Evolutionary conservation across 495 filamentous ascomycete genomes (phyloP).

Genomic region (Hamigera avellanea): DNA sequence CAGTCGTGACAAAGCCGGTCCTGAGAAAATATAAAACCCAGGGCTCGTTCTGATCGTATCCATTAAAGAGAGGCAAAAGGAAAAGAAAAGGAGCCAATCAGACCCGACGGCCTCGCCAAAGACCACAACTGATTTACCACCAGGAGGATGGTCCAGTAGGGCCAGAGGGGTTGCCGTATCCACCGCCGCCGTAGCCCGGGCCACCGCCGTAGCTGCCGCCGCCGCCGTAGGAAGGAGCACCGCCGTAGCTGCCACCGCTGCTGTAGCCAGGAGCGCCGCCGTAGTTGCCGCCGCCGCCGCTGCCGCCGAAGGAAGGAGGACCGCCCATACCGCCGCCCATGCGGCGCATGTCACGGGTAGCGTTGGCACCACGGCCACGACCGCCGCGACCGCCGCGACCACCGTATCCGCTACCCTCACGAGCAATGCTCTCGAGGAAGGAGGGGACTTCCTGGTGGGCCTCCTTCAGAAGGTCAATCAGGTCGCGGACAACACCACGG

Average conservation of each 20-base stretch:
- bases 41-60: constrained; percentile 38
- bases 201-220: constrained; percentile 20
- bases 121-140: constrained; percentile 68
- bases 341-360: constrained; percentile 86
- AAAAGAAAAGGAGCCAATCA: constrained; percentile 34
- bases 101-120: constrained; percentile 35
- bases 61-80: constrained; percentile 25
- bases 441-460: constrained; percentile 90
- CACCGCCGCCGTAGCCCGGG: constrained; percentile 33
- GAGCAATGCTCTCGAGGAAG: constrained; percentile 93
- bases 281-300: constrained; percentile 44
- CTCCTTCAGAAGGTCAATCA: constrained; percentile 93
- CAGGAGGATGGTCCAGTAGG: constrained; percentile 75
- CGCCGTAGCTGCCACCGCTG: constrained; percentile 38
- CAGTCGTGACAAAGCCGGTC: constrained; percentile 41
- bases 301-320: constrained; percentile 28
- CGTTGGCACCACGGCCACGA: constrained; percentile 49
- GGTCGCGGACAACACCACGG: constrained; percentile 88
- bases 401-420: constrained; percentile 74
- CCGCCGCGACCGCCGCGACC: constrained; percentile 61
- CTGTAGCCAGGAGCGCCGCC: constrained; percentile 39
- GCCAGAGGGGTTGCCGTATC: constrained; percentile 79
- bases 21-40: constrained; percentile 34
- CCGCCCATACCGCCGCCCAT: constrained; percentile 29
- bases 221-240: constrained; percentile 25